Conservation (phyloP, 2,329 filamentous ascomycete species). For the Aspergillus puulaauensis region DNA sequence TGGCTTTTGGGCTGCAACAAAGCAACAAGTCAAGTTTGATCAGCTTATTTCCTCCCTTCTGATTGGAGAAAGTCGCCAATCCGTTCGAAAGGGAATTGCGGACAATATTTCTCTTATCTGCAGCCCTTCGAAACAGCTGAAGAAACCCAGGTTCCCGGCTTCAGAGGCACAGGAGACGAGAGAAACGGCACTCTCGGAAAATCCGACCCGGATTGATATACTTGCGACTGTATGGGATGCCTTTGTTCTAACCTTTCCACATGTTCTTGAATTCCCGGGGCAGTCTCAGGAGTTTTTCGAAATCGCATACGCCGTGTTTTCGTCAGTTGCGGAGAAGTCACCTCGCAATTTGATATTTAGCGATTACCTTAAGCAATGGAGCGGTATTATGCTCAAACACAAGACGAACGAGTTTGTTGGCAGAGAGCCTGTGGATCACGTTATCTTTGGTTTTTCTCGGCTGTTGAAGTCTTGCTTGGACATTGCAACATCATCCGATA, state of each 20-base stretch:
- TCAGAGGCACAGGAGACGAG: constrained; percentile 17
- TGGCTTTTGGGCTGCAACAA: constrained; percentile 47
- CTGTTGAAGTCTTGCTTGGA: constrained; percentile 46
- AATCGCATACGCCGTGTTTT: constrained; percentile 43
- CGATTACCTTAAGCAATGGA: constrained; percentile 46
- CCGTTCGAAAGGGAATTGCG: constrained; percentile 38
- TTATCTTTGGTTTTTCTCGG: constrained; percentile 44
- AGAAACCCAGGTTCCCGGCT: constrained; percentile 22
- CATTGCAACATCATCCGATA: constrained; percentile 23
- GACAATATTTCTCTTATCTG: constrained; percentile 41
- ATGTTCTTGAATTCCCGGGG: constrained; percentile 35
- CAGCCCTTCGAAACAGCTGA: constrained; percentile 30
- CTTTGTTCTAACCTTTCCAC: constrained; percentile 41
- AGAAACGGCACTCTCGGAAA: constrained; percentile 20
- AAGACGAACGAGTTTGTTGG: constrained; percentile 49
- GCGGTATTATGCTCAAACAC: constrained; percentile 42
- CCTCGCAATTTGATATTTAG: constrained; percentile 37
- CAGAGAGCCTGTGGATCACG: constrained; percentile 43
- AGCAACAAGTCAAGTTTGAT: constrained; percentile 36
- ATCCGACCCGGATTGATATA: constrained; percentile 36
- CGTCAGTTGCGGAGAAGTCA: constrained; percentile 40
- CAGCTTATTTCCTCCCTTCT: constrained; percentile 43
- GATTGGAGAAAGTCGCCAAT: constrained; percentile 43
- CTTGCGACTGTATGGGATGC: constrained; percentile 48
- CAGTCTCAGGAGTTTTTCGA: constrained; percentile 49